Conservation (phyloP, 768 basidiomycete genomes). For the Pisolithus orientalis region DNA sequence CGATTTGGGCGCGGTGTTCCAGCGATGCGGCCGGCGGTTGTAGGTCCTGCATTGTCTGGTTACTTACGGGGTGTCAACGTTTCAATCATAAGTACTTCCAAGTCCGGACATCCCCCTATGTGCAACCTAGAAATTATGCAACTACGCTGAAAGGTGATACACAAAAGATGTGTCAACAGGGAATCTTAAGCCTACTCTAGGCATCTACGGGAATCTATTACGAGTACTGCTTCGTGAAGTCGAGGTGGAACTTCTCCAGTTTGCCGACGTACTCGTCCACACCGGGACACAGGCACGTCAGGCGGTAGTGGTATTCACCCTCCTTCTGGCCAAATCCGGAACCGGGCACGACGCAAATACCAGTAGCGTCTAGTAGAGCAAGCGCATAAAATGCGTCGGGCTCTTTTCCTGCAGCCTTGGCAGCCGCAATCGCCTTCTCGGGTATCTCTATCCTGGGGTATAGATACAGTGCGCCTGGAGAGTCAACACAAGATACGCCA, state of each 20-base stretch:
- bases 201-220: neutral
- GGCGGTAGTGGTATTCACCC: slow-evolving; percentile 83
- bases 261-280: slow-evolving; percentile 89
- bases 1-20: slow-evolving; percentile 47
- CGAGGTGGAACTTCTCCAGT: slow-evolving; percentile 68
- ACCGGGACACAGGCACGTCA: slow-evolving; percentile 93
- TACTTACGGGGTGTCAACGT: too few species aligned
- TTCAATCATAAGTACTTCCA: too few species aligned
- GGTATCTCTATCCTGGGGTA: slow-evolving; percentile 82
- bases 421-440: slow-evolving; percentile 64
- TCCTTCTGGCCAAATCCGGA: slow-evolving; percentile 92
- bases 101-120: too few species aligned
- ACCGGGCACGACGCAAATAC: slow-evolving; percentile 92
- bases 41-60: neutral
- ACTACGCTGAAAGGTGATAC: too few species aligned
- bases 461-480: slow-evolving; percentile 90
- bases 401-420: slow-evolving; percentile 62
- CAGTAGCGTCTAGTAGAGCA: slow-evolving; percentile 77
- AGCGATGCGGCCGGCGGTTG: slow-evolving; percentile 28
- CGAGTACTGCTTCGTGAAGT: slow-evolving; percentile 49
- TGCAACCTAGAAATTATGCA: too few species aligned
- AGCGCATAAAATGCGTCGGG: slow-evolving; percentile 90
- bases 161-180: neutral
- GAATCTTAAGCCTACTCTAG: neutral
- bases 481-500: slow-evolving; percentile 86